Base-by-base conservation (phyloP, 2,329 filamentous ascomycete species). In the Dactylellina parvicollis region DNA sequence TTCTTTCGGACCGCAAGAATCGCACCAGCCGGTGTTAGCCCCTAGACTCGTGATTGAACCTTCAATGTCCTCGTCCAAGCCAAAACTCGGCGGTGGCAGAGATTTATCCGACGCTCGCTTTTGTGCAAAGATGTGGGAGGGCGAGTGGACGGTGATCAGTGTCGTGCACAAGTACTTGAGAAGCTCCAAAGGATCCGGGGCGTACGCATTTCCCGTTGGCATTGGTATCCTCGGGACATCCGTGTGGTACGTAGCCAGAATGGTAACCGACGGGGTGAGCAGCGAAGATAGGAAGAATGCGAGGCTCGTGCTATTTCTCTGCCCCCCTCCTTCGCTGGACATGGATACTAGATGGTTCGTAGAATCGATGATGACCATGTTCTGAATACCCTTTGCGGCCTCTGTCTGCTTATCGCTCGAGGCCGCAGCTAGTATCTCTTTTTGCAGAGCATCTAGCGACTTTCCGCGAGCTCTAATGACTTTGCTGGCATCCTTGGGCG, bases 131-230 rank as follows among this genome's bases (percentile, higher is more conserved):
- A 91, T 86, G 76, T 97, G 92, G 5, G 87, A 83, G 38, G 97
- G 85, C 12, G 88, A 90, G 38, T 89, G 88, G 0, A 91, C 84
- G 3, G 86, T 88, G 70, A 98, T 85, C 59, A 98, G 86, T 2
- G 92, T 89, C 2, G 95, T 99, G n/a, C 93, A 91, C 67, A 97
- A 88, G 81, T 96, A 96, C 47, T 85, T 86, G 20, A 98, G 84
- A 0, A 92, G 83, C 0, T 88, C 88, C 10, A 96, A 84, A 0
- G 92, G 88, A 26, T 87, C 82, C 0, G 92, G 92, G 16, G 86
- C 82, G 80, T 79, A 34, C 66, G 81, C 28, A 79, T 80, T 81
- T 50, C 78, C 76, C 30, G 78, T 75, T 10, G 62, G 22, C 12
- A 80, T 75, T 3, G 79, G 80, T 60, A 82, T 77, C 24, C 87